phyloP scores from a whole-genome alignment of 1,139 yeast genomes.

The Suhomyces yuchorum region DNA sequence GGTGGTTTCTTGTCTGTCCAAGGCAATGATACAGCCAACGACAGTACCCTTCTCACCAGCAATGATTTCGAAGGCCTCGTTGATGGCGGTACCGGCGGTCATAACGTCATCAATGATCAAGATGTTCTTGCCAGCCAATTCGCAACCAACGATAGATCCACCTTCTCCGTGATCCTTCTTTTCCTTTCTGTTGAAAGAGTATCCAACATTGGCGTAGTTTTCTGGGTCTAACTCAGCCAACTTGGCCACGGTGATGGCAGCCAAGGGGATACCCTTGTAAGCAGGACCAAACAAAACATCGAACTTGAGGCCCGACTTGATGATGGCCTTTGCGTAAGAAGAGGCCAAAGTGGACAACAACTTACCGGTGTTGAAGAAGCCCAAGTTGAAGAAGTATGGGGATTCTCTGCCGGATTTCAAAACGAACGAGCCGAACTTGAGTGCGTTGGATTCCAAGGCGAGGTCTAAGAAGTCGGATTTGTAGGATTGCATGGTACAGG shows the following conservation, averaged over 20 bases:
- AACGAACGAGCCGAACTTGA: conserved; percentile 85
- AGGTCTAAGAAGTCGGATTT: conserved; percentile 73
- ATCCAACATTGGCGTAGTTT: conserved; percentile 64
- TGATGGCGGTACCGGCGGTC: conserved; percentile 98
- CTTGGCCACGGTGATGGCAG: conserved; percentile 90
- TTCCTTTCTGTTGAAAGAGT: conserved; percentile 84
- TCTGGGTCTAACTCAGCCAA: conserved; percentile 88
- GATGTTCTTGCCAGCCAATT: conserved; percentile 67
- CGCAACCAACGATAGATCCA: conserved; percentile 87
- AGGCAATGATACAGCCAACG: conserved; percentile 84
- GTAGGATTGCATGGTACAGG: conserved; percentile 34
- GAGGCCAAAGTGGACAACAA: conserved; percentile 77
- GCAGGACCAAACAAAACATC: conserved; percentile 97
- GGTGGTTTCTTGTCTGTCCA: conserved; percentile 93
- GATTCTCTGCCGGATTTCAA: conserved; percentile 89
- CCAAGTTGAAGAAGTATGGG: conserved; percentile 97
- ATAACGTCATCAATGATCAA: conserved; percentile 94
- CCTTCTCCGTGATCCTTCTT: conserved; percentile 99
- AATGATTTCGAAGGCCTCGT: conserved; percentile 87
- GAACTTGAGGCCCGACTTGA: conserved; percentile 76
- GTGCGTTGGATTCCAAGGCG: conserved; percentile 79
- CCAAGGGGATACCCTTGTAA: conserved; percentile 94
- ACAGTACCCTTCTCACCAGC: conserved; percentile 68
- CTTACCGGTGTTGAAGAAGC: conserved; percentile 80
- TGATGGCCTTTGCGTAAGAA: conserved; percentile 87